Evolutionary conservation across 2,329 filamentous ascomycete species (phyloP), one percentile per base, ranked within the genome.

Genomic region (Xylaria sp.): DNA sequence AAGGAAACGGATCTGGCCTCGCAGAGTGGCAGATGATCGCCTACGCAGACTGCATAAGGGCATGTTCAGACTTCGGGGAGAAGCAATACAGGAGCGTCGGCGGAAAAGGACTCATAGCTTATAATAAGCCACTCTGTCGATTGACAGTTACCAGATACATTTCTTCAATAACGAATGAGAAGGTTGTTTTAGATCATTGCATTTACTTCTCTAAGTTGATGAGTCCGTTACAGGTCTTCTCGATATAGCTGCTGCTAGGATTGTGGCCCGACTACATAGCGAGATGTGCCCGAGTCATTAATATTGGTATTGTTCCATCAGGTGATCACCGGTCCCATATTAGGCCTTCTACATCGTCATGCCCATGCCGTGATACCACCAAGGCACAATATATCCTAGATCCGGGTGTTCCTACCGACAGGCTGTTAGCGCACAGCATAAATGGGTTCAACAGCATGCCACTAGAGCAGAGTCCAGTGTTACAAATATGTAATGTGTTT

Each of bases 301-400:
- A 52, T 12, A 10, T 1, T 37, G 4, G 10, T 13, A 55, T 18
- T 12, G 32, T 57, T 56, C 20, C 2, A 44, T 15, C 34, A 57
- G 25, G 18, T 39, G 34, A 57, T 18, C 3, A 46, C 44, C 18
- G 7, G 28, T 28, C 28, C 28, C 23, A 28, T 34, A 41, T 13
- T 5, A 50, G 20, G 13, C 2, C 15, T 32, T 39, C 50, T 44
- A 67, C 63, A 66, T 66, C 3, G 67, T 51, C 67, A 66, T 66
- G 13, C 67, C 67, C 54, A 71, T 69, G 10, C 69, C 69, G 23
- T 69, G 62, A 62, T 71, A 69, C 69, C 69, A 71, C 69, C 69
- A 71, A 44, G 69, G 69, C n/a, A 71, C 63, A 20, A 71, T 65
- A n/a, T 69, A 69, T 32, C 69, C 69, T 8, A 71, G 28, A 18